Conservation (phyloP, 352 stramenopile species). For the Vaucheria bursata region DNA sequence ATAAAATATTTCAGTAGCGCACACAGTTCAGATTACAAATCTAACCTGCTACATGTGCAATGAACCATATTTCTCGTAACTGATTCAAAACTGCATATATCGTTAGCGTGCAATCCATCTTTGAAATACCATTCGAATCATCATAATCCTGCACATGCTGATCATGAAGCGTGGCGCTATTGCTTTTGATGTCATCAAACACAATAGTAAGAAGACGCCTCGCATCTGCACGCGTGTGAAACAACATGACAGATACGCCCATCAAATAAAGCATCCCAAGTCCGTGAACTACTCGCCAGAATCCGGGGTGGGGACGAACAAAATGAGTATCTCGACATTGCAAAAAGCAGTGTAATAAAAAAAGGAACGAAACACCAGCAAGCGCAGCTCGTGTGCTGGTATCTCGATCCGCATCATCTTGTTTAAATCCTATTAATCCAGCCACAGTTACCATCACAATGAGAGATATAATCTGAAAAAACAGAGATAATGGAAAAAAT, state of each 20-base stretch:
- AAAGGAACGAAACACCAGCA: conserved; percentile 38
- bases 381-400: conserved; percentile 30
- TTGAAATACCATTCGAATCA: background rate
- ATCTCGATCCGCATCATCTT: conserved; percentile 37
- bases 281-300: conserved; percentile 77
- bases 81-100: conserved; percentile 18
- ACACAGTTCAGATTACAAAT: too few relatives aligned
- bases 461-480: conserved; percentile 1
- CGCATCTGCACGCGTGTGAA: conserved; percentile 50
- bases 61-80: conserved; percentile 44
- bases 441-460: background rate
- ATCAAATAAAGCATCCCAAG: conserved; percentile 83
- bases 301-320: conserved; percentile 65
- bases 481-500: too few relatives aligned
- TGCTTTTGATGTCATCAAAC: conserved; percentile 21
- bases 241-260: conserved; percentile 70
- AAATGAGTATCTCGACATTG: conserved; percentile 49
- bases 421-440: conserved; percentile 19
- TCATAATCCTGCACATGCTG: conserved; percentile 1
- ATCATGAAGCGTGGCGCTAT: background rate
- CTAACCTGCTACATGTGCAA: conserved; percentile 43
- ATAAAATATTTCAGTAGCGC: too few relatives aligned
- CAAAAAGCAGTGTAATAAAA: conserved; percentile 49
- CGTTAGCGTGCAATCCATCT: conserved; percentile 28
- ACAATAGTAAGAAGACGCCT: conserved; percentile 27